phyloP scores from a whole-genome alignment of 805 yeast species.

The Saturnispora hagleri region DNA sequence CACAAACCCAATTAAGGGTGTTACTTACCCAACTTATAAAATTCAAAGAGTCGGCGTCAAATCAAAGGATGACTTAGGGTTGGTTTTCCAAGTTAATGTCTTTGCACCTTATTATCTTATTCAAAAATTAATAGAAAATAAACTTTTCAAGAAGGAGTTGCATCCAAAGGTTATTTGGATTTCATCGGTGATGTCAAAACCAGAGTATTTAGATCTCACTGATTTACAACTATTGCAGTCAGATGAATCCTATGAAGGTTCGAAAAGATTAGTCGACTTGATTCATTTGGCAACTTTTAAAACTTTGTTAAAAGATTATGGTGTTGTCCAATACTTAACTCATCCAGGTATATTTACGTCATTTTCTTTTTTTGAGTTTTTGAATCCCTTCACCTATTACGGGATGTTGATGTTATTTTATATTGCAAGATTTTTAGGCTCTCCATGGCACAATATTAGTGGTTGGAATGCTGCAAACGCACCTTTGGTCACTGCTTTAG shows the following conservation, averaged over 20 bases:
- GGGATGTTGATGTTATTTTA: constrained; percentile 84
- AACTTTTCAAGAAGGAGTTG: constrained; percentile 34
- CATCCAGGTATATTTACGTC: constrained; percentile 95
- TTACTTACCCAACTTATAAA: constrained; percentile 83
- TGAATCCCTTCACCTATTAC: constrained; percentile 70
- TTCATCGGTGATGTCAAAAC: constrained; percentile 71
- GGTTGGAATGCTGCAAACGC: constrained; percentile 91
- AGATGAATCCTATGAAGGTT: constrained; percentile 77
- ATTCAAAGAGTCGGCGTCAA: constrained; percentile 71
- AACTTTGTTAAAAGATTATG: constrained; percentile 35
- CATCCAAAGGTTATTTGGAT: constrained; percentile 74
- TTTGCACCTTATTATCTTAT: constrained; percentile 88
- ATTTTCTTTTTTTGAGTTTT: constrained; percentile 63
- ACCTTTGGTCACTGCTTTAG: constrained; percentile 55
- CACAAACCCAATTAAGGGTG: constrained; percentile 63
- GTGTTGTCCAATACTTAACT: constrained; percentile 63
- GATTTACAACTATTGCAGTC: constrained; percentile 66
- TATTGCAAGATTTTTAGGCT: constrained; percentile 71
- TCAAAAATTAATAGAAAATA: constrained; percentile 45
- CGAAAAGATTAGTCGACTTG: constrained; percentile 79
- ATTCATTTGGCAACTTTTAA: constrained; percentile 66
- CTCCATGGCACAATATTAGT: constrained; percentile 80
- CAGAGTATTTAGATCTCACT: constrained; percentile 60
- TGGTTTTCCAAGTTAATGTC: constrained; percentile 92
- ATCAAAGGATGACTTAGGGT: constrained; percentile 72